These are phyloP conservation scores for Neoarthrinium moseri DNA, from an alignment of 2,329 filamentous ascomycete genomes.

Conservation along the genomic window DNA sequence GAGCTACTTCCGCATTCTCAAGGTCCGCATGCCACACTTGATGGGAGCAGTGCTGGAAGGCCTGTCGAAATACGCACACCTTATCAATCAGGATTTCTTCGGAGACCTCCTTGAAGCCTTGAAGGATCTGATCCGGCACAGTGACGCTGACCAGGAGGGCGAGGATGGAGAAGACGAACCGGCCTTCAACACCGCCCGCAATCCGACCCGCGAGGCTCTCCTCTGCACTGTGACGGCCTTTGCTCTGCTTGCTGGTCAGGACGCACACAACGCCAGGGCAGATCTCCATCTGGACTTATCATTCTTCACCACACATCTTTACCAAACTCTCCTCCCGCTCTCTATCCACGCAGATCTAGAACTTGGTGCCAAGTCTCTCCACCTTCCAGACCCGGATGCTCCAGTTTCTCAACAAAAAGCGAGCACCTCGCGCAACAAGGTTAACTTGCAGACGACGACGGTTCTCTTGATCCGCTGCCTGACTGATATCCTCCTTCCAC, in stretches of 20 bases:
- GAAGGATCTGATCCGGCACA: constrained; percentile 84
- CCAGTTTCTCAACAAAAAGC: constrained; percentile 32
- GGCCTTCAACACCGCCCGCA: constrained; percentile 54
- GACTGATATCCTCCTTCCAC: constrained; percentile 75
- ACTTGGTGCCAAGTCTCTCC: constrained; percentile 69
- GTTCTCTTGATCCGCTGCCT: constrained; percentile 88
- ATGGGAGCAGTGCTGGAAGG: constrained; percentile 98
- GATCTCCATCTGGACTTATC: constrained; percentile 85
- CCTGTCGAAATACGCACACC: constrained; percentile 86
- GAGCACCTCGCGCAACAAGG: constrained; percentile 57
- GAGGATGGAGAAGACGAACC: constrained; percentile 44
- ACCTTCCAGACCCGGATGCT: constrained; percentile 64
- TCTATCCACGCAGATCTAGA: constrained; percentile 85
- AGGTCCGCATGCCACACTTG: constrained; percentile 74
- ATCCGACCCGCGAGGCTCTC: constrained; percentile 81
- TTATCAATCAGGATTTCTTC: constrained; percentile 99
- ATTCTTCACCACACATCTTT: constrained; percentile 94
- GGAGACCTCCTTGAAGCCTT: constrained; percentile 92
- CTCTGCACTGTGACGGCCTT: constrained; percentile 96
- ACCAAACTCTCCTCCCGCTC: constrained; percentile 77
- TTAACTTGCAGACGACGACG: constrained; percentile 94
- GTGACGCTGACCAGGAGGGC: constrained; percentile 52
- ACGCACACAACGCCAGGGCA: constrained; percentile 79
- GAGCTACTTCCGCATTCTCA: constrained; percentile 91
- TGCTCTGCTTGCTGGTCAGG: constrained; percentile 92